These are phyloP conservation scores for Leishmania major DNA, from an alignment of 208 protist species.

Conservation along the genomic window DNA sequence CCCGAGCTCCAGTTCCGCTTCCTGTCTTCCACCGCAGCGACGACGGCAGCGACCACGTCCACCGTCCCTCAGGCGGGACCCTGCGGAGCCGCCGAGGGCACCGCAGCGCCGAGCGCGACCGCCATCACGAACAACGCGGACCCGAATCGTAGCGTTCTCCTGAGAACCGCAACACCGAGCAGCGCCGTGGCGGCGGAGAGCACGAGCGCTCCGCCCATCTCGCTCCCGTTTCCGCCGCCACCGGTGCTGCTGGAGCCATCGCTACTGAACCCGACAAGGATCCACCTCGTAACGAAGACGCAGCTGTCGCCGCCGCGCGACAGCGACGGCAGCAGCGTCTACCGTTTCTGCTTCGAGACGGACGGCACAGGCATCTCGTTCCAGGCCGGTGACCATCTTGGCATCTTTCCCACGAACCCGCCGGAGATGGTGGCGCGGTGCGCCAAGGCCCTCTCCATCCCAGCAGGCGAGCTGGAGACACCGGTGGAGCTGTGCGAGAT, in stretches of 20 bases:
- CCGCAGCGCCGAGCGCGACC: not conserved
- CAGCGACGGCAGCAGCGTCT: conserved; percentile 67
- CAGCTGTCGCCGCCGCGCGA: conserved; percentile 40
- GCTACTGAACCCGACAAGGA: conserved; percentile 42
- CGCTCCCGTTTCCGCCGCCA: conserved; percentile 46
- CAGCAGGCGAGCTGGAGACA: conserved; percentile 37
- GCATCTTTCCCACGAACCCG: conserved; percentile 88
- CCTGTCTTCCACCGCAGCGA: not conserved
- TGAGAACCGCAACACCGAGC: not conserved
- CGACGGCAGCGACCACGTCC: not conserved
- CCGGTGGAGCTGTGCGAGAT: conserved; percentile 55
- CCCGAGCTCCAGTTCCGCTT: conserved; percentile 48
- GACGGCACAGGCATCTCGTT: conserved; percentile 66
- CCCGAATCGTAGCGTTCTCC: not conserved
- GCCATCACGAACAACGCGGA: not conserved
- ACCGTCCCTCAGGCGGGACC: conserved; percentile 3
- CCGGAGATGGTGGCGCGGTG: conserved; percentile 68
- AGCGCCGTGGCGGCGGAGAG: not conserved
- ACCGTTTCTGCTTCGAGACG: conserved; percentile 40
- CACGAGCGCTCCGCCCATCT: not conserved
- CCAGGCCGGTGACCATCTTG: conserved; percentile 94
- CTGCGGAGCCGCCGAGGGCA: not conserved
- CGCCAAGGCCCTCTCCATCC: conserved; percentile 53
- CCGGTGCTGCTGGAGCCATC: conserved; percentile 65
- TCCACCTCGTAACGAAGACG: conserved; percentile 43